Conservation (phyloP, 768 basidiomycete genomes). For the Tylopilus vinaceipallidus region DNA sequence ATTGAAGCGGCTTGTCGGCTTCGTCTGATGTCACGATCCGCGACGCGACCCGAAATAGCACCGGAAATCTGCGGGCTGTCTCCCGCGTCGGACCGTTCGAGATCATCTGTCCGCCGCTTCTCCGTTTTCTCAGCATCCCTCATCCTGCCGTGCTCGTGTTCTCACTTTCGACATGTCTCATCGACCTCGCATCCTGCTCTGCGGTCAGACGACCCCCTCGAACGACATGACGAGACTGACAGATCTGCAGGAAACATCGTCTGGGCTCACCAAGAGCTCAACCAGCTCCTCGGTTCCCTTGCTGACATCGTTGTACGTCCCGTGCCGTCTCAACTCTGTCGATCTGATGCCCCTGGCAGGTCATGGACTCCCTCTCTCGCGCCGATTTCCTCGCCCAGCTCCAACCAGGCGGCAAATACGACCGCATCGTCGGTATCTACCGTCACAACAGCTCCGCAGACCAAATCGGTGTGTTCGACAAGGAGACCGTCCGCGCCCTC, state of each 20-base stretch:
- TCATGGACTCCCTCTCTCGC: constrained; percentile 58
- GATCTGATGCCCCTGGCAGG: constrained; percentile 31
- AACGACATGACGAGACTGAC: background rate
- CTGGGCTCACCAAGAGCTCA: constrained; percentile 79
- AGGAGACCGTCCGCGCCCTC: constrained; percentile 68
- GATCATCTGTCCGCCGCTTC: no score
- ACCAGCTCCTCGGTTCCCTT: constrained; percentile 59
- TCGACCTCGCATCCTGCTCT: constrained; percentile 33
- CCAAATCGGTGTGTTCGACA: constrained; percentile 75
- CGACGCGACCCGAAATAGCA: no score
- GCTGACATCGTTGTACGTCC: constrained; percentile 74
- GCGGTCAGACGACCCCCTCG: constrained; percentile 25
- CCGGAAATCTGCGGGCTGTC: no score
- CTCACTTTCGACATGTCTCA: background rate
- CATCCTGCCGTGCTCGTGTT: background rate
- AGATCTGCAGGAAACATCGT: constrained; percentile 56
- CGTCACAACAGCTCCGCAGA: constrained; percentile 66
- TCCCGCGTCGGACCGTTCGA: no score
- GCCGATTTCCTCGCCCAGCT: constrained; percentile 68
- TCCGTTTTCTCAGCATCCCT: no score
- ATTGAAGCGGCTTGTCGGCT: no score
- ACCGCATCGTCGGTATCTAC: constrained; percentile 72
- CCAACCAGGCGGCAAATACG: constrained; percentile 68
- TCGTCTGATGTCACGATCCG: no score
- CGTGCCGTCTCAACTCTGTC: background rate